These are phyloP conservation scores for Erythrophleum fordii DNA, from an alignment of 306 rosid species.

Conservation along the genomic window DNA sequence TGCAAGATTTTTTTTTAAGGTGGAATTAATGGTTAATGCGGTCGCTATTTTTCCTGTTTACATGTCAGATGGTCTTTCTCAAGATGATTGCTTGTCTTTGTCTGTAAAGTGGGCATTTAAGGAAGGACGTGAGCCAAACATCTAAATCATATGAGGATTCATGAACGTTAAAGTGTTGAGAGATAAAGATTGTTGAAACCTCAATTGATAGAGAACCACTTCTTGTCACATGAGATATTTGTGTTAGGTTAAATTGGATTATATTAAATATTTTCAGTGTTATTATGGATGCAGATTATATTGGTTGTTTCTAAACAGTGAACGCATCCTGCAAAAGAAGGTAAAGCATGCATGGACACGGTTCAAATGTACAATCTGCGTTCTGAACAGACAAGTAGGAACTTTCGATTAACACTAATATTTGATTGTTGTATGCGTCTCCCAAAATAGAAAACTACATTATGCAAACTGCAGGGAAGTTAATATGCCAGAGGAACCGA, in stretches of 20 bases:
- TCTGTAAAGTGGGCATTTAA: not conserved
- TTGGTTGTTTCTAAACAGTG: not conserved
- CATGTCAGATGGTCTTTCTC: not conserved
- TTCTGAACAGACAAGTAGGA: not conserved
- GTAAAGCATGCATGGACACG: not conserved
- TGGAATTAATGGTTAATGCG: not conserved
- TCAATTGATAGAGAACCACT: not conserved
- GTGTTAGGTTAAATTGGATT: not conserved
- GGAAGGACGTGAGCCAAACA: not conserved
- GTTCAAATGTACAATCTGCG: not conserved
- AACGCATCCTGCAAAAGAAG: not conserved
- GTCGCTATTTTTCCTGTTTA: not conserved
- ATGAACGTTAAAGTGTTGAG: not conserved
- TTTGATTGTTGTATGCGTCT: conserved; percentile 4
- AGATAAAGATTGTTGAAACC: not conserved
- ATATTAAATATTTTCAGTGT: not conserved
- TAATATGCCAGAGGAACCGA: not conserved
- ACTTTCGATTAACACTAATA: not conserved
- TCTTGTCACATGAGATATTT: not conserved
- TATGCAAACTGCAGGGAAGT: not conserved
- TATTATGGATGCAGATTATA: not conserved
- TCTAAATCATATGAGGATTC: not conserved
- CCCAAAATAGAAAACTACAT: conserved; percentile 4
- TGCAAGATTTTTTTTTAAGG: not conserved
- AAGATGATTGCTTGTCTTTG: not conserved